A percentile compares a stretch with the other conserved stretches of the same genome.
Conservation (phyloP, 139 green algal species). For the Monoraphidium neglectum region DNA sequence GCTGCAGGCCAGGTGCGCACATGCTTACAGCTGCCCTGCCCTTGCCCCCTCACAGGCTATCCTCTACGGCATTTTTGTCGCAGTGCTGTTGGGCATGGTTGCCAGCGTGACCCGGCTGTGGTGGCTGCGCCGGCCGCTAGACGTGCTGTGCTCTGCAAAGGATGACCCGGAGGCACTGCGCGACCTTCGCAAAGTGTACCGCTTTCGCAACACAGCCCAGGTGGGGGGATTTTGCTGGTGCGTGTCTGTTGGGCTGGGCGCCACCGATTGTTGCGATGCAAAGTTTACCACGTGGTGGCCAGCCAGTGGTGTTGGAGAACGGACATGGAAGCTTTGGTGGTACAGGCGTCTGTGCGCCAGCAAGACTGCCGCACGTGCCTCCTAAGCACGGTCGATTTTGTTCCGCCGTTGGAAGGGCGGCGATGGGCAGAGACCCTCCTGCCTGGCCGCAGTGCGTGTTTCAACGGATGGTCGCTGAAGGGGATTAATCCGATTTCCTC, state of each 20-base stretch:
- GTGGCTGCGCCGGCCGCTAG: not conserved
- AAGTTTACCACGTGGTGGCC: not conserved
- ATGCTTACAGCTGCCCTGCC: too few relatives aligned
- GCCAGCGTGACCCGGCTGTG: not conserved
- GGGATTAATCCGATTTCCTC: not conserved
- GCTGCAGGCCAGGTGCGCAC: too few relatives aligned
- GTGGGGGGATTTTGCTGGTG: not conserved
- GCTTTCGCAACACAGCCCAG: conserved; percentile 12
- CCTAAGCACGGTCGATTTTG: too few relatives aligned
- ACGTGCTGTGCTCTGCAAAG: not conserved
- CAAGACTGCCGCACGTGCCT: not conserved
- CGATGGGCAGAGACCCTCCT: too few relatives aligned
- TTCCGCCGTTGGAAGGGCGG: too few relatives aligned
- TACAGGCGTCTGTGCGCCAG: not conserved
- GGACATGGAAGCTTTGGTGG: not conserved
- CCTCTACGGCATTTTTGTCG: conserved; percentile 20
- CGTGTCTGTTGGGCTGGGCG: not conserved
- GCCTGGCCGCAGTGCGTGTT: not conserved
- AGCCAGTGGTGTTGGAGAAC: not conserved
- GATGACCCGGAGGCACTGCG: not conserved
- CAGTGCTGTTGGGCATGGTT: not conserved
- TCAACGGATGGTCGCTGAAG: not conserved
- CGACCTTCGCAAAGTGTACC: conserved; percentile 13
- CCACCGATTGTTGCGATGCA: not conserved
- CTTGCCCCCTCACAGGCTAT: not conserved